phyloP scores from a whole-genome alignment of 352 stramenopile species.

The Phytophthora syringae region DNA sequence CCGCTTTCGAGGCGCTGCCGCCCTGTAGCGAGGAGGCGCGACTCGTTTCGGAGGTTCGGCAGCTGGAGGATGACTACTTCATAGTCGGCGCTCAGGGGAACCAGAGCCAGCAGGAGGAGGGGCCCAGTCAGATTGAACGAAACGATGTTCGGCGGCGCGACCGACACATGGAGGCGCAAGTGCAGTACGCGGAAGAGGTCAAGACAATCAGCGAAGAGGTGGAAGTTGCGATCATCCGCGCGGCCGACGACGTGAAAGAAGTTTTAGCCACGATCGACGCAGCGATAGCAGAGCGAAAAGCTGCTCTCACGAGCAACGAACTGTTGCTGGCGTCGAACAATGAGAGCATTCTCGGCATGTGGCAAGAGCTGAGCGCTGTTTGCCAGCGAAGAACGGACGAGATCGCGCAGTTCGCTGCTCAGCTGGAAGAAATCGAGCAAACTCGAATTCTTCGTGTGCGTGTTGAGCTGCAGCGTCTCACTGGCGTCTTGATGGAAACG shows the following conservation, averaged over 20 bases:
- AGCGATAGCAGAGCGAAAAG: conserved; percentile 24
- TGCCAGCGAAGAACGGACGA: conserved; percentile 53
- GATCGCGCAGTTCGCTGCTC: conserved; percentile 47
- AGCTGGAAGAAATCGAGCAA: conserved; percentile 64
- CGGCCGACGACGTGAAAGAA: conserved; percentile 68
- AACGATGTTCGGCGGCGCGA: conserved; percentile 66
- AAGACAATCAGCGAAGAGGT: conserved; percentile 71
- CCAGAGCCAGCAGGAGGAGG: conserved; percentile 14
- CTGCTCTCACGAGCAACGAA: conserved; percentile 37
- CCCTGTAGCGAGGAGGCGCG: conserved; percentile 43
- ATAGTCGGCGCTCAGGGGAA: conserved; percentile 15
- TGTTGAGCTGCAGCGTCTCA: conserved; percentile 48
- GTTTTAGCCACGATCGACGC: conserved; percentile 47
- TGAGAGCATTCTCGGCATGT: conserved; percentile 45
- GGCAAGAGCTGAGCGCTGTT: conserved; percentile 45
- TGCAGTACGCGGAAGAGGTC: conserved; percentile 53
- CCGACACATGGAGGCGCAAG: conserved; percentile 59
- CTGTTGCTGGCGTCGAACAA: conserved; percentile 49
- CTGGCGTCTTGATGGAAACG: conserved; percentile 66
- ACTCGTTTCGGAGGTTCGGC: conserved; percentile 56
- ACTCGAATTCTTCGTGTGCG: conserved; percentile 53
- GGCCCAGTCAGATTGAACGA: conserved; percentile 54
- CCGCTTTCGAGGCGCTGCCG: conserved; percentile 19
- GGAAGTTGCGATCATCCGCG: conserved; percentile 56
- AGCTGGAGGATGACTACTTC: conserved; percentile 57